Evolutionary conservation across 2,329 filamentous ascomycete genomes (phyloP), one percentile per base, ranked within the genome.

Genomic region (Fusarium clavum): DNA sequence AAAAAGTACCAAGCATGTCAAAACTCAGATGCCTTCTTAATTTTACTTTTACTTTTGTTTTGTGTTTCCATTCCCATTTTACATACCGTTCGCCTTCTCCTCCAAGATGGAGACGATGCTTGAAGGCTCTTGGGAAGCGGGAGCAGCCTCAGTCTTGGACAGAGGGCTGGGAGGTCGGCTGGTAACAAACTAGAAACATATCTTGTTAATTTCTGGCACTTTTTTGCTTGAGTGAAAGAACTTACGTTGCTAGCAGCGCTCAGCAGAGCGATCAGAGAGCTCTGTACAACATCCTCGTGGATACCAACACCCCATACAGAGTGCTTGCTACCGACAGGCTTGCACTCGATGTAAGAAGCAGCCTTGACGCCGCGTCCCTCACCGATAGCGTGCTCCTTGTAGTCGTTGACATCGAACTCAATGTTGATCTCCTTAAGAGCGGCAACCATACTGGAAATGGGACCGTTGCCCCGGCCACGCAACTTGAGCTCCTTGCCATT

Each of bases 361-460:
- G 95, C 95, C 84, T 97, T 97, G 72, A 95, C 93, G 66, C 94
- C 89, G 61, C 90, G 88, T 66, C 93, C 93, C 54, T 76, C 58
- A 12, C 94, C 94, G 73, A 98, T 94, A 29, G 94, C 92, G 81
- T 98, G 95, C 81, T 98, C 96, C 84, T 97, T 97, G 85, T 98
- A 98, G 79, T 98, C 94, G 47, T 91, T 88, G 54, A 98, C 94
- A 77, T 98, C 95, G 25, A 98, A 85, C 76, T 97, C 91, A 69
- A 98, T 91, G 62, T 93, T 93, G 34, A 98, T 82, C 18, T 86
- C 85, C 73, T 89, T 88, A 45, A 99, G 86, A 18, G 94, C 95
- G 74, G 94, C 91, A 3, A 93, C 93, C 77, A 98, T 83, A 68
- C 92, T 93, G 6, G 94, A 98, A 74, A 98, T 93, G 34, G 95